These are phyloP conservation scores for Suillus discolor DNA, from an alignment of 768 basidiomycete species.

Conservation along the genomic window DNA sequence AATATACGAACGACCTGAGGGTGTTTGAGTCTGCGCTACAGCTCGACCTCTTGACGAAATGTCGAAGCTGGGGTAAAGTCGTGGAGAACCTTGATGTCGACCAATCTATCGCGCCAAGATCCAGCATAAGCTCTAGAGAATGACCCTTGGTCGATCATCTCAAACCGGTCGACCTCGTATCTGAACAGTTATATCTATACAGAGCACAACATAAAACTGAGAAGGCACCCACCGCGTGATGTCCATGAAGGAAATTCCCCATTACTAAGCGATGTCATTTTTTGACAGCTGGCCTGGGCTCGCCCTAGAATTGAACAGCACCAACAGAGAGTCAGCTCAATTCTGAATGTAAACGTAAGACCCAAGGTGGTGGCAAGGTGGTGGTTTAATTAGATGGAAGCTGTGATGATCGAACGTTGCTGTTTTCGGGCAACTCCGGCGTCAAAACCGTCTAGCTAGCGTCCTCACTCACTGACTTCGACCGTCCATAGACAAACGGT, in stretches of 20 bases:
- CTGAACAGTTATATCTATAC: constrained; percentile 30
- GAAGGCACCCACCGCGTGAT: constrained; percentile 57
- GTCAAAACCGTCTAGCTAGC: too few species aligned
- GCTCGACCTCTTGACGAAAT: constrained; percentile 68
- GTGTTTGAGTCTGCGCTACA: constrained; percentile 73
- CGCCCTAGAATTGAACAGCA: too few species aligned
- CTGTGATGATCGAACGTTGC: too few species aligned
- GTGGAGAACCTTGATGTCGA: constrained; percentile 75
- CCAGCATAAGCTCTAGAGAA: constrained; percentile 81
- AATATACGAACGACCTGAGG: constrained; percentile 72
- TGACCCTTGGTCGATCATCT: constrained; percentile 70
- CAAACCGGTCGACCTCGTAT: constrained; percentile 75
- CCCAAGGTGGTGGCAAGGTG: too few species aligned
- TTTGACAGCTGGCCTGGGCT: too few species aligned
- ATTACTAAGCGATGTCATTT: too few species aligned
- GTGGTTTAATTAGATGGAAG: too few species aligned
- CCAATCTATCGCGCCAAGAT: constrained; percentile 63
- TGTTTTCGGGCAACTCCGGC: too few species aligned
- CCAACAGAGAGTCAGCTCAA: too few species aligned
- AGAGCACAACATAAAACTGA: neutral
- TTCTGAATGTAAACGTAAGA: too few species aligned
- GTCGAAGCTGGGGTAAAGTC: constrained; percentile 60
- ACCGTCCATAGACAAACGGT: too few species aligned
- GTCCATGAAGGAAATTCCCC: constrained; percentile 68
- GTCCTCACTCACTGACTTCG: too few species aligned